These are phyloP conservation scores for Neofusicoccum laricinum DNA, from an alignment of 2,329 filamentous ascomycete species.

Conservation along the genomic window DNA sequence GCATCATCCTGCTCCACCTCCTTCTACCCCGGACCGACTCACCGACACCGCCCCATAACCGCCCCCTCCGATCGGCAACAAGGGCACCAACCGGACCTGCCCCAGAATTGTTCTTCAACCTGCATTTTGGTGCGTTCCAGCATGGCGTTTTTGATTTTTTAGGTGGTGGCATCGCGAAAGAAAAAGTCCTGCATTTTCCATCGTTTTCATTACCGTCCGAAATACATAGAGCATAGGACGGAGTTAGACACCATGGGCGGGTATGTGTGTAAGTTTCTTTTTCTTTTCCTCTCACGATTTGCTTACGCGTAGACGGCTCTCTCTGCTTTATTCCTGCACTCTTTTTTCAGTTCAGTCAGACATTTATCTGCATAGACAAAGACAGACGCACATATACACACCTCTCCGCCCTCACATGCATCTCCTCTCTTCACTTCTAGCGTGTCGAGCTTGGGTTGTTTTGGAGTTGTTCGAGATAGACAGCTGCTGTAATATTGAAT, in stretches of 20 bases:
- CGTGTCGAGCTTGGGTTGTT: background rate
- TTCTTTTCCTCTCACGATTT: background rate
- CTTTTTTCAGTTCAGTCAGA: background rate
- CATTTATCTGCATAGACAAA: background rate
- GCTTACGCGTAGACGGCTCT: constrained; percentile 12
- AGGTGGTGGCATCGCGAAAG: background rate
- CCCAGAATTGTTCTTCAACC: background rate
- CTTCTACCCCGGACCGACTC: background rate
- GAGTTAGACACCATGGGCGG: background rate
- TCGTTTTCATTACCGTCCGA: background rate
- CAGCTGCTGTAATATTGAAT: constrained; percentile 6
- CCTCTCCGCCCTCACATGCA: background rate
- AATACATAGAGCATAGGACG: constrained; percentile 5
- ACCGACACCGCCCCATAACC: background rate
- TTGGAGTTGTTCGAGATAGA: background rate
- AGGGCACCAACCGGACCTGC: background rate
- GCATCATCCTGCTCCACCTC: background rate
- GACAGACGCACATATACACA: background rate
- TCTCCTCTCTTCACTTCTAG: background rate
- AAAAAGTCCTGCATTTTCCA: constrained; percentile 4
- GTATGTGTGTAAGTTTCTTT: background rate
- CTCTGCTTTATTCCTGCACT: background rate
- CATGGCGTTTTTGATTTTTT: constrained; percentile 10
- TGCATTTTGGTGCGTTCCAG: constrained; percentile 5
- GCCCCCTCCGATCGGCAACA: background rate